These are phyloP conservation scores for Balansia obtecta DNA, from an alignment of 2,329 filamentous ascomycete species.

Conservation along the genomic window DNA sequence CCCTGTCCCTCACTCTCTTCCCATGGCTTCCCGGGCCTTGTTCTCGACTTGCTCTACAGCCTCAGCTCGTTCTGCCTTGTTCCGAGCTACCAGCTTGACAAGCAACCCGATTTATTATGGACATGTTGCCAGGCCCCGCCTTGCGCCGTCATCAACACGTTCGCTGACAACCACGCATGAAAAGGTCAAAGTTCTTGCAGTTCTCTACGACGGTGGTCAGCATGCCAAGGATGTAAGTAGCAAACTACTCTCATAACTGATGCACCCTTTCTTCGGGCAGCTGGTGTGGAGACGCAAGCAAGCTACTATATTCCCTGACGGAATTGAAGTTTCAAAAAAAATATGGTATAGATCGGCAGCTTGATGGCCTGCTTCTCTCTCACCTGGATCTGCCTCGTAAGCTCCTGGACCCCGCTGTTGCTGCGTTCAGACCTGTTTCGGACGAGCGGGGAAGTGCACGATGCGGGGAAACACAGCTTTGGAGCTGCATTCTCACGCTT, in stretches of 20 bases:
- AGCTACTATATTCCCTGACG: neutral
- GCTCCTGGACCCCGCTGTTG: neutral
- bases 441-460: neutral
- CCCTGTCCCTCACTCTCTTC: slow-evolving; percentile 15
- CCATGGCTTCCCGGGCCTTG: slow-evolving; percentile 15
- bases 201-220: slow-evolving; percentile 83
- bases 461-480: neutral
- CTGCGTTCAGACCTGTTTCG: neutral
- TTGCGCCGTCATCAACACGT: slow-evolving; percentile 31
- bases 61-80: slow-evolving; percentile 9
- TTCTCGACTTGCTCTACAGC: slow-evolving; percentile 13
- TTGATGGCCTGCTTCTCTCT: neutral
- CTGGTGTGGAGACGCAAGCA: neutral
- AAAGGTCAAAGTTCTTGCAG: slow-evolving; percentile 89
- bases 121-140: slow-evolving; percentile 28
- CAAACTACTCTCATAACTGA: neutral
- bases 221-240: slow-evolving; percentile 69
- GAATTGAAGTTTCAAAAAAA: neutral
- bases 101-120: slow-evolving; percentile 8
- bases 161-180: slow-evolving; percentile 35
- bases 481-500: neutral
- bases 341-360: neutral
- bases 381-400: neutral
- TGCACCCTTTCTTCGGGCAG: neutral
- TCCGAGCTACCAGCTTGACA: slow-evolving; percentile 8